Conservation (phyloP, 2,329 filamentous ascomycete genomes). For the Albophoma yamanashiensis region DNA sequence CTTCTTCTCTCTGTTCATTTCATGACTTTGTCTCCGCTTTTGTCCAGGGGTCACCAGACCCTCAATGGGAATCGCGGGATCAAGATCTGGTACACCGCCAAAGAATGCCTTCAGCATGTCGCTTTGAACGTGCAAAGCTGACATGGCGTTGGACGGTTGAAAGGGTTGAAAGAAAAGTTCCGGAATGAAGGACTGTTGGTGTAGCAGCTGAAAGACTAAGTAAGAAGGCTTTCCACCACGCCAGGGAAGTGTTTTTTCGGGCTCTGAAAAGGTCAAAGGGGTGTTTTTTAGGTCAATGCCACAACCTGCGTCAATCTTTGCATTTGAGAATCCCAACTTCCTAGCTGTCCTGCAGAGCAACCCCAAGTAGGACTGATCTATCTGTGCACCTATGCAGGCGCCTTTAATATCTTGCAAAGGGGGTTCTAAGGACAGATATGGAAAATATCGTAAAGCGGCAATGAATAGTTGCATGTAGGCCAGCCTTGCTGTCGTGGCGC, state of each 20-base stretch:
- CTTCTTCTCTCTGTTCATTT: no score
- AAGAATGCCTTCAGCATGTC: constrained; percentile 2
- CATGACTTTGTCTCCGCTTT: no score
- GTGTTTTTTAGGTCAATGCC: background rate
- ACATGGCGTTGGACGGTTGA: background rate
- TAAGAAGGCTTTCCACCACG: background rate
- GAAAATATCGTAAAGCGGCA: constrained; percentile 2
- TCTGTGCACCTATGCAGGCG: background rate
- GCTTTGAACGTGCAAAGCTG: background rate
- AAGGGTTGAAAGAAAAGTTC: background rate
- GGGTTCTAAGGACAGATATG: background rate
- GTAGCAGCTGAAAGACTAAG: background rate
- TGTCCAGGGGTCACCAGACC: no score
- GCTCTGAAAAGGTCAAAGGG: background rate
- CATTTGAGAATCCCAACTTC: constrained; percentile 1
- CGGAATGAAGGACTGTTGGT: background rate
- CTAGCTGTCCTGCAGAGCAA: constrained; percentile 1
- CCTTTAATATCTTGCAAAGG: constrained; percentile 1
- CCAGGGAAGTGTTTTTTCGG: background rate
- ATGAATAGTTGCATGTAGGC: constrained; percentile 3
- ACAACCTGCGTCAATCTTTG: background rate
- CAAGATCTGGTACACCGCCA: background rate
- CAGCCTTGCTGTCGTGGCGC: background rate
- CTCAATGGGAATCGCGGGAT: no score
- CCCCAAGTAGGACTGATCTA: background rate